Conservation (phyloP, 805 yeast genomes). For the Starmera pachycereana region DNA sequence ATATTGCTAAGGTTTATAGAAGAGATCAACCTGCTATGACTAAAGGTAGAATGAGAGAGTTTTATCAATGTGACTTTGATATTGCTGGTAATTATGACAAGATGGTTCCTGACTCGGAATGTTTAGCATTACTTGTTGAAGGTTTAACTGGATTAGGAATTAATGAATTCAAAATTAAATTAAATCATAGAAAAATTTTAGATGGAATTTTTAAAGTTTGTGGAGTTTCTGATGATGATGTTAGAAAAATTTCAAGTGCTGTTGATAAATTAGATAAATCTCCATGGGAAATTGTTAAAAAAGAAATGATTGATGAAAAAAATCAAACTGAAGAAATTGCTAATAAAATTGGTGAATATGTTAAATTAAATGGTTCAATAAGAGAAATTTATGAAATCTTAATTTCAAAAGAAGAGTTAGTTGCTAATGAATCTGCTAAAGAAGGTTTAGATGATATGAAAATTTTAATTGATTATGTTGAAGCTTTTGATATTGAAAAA, state of each 20-base stretch:
- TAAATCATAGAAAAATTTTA: conserved; percentile 90
- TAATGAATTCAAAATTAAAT: conserved; percentile 78
- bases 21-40: conserved; percentile 99
- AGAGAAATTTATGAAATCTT: conserved; percentile 49
- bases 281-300: conserved; percentile 92
- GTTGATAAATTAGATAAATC: conserved; percentile 93
- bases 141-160: conserved; percentile 81
- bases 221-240: conserved; percentile 91
- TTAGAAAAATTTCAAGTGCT: conserved; percentile 86
- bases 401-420: conserved; percentile 45
- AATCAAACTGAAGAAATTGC: conserved; percentile 88
- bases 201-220: conserved; percentile 94
- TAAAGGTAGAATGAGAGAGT: conserved; percentile 99
- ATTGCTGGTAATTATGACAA: conserved; percentile 87
- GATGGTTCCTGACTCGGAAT: conserved; percentile 96
- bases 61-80: conserved; percentile 97
- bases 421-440: conserved; percentile 60
- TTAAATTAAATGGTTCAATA: conserved; percentile 72
- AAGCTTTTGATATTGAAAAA: conserved; percentile 66
- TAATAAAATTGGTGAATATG: conserved; percentile 85
- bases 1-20: conserved; percentile 96
- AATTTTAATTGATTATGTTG: conserved; percentile 62
- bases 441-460: conserved; percentile 77
- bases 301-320: conserved; percentile 88
- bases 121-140: conserved; percentile 70